Evolutionary conservation across 2,329 filamentous ascomycete species (phyloP).

Genomic region (Fusarium keratoplasticum): DNA sequence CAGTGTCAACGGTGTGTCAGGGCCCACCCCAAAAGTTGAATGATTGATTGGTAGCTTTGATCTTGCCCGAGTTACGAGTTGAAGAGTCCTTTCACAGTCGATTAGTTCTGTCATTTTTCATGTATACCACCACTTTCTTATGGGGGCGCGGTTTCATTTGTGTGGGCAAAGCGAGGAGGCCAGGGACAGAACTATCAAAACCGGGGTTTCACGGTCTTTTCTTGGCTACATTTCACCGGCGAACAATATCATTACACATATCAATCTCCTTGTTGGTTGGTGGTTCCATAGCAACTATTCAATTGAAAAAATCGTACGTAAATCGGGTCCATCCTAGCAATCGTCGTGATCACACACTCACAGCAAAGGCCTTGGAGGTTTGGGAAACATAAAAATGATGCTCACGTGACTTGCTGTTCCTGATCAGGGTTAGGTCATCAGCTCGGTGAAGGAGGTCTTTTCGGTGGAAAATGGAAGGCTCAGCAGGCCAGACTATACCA

Average conservation of each 20-base stretch:
- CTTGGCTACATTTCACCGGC: slow-evolving; percentile 47
- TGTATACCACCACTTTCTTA: slow-evolving; percentile 37
- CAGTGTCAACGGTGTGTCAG: slow-evolving; percentile 58
- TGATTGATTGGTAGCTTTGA: slow-evolving; percentile 38
- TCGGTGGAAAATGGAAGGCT: neutral
- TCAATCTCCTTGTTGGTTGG: slow-evolving; percentile 37
- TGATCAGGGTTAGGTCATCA: slow-evolving; percentile 13
- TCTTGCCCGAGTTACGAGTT: slow-evolving; percentile 36
- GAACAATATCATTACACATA: slow-evolving; percentile 43
- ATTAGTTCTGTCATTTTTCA: slow-evolving; percentile 34
- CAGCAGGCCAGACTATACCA: too few species aligned
- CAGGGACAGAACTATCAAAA: slow-evolving; percentile 35
- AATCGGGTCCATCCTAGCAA: neutral
- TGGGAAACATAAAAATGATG: neutral
- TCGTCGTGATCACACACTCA: neutral
- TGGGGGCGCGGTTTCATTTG: slow-evolving; percentile 35
- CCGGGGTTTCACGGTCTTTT: slow-evolving; percentile 38
- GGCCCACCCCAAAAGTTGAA: slow-evolving; percentile 61
- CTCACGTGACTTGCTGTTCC: slow-evolving; percentile 9
- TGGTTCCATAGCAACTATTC: slow-evolving; percentile 32
- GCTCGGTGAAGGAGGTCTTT: slow-evolving; percentile 6
- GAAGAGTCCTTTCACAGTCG: slow-evolving; percentile 39
- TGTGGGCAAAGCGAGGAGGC: slow-evolving; percentile 25
- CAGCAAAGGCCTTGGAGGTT: neutral
- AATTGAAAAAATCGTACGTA: neutral